Conservation (phyloP, 805 yeast genomes). For the Teunomyces pallodes region DNA sequence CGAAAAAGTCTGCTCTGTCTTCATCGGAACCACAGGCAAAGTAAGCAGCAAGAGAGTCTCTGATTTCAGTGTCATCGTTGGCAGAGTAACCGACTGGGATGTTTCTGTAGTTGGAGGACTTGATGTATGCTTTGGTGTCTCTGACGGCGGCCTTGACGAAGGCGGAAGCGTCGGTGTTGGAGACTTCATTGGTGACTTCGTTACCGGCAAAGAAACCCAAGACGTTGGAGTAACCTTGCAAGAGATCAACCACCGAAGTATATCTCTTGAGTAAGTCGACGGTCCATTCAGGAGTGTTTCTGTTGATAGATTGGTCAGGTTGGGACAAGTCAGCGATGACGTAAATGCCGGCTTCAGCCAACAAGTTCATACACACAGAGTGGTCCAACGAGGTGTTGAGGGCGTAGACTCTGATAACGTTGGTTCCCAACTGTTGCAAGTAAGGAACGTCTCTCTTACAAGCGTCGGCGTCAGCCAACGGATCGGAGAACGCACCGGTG, state of each 20-base stretch:
- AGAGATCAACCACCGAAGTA: constrained; percentile 64
- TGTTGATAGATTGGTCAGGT: constrained; percentile 61
- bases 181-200: constrained; percentile 67
- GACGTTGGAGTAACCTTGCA: constrained; percentile 67
- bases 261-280: constrained; percentile 63
- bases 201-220: constrained; percentile 86
- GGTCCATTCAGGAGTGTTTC: constrained; percentile 63
- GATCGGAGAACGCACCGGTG: constrained; percentile 59
- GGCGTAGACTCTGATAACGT: constrained; percentile 75
- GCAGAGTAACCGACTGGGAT: constrained; percentile 85
- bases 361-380: constrained; percentile 61
- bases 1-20: constrained; percentile 74
- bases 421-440: constrained; percentile 58
- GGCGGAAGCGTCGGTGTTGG: constrained; percentile 74
- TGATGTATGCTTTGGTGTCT: constrained; percentile 70
- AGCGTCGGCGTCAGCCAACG: constrained; percentile 57
- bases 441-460: constrained; percentile 77
- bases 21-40: constrained; percentile 71
- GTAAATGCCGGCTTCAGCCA: constrained; percentile 84
- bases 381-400: constrained; percentile 64
- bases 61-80: constrained; percentile 66
- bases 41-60: constrained; percentile 69
- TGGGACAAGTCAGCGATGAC: constrained; percentile 84
- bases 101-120: constrained; percentile 54
- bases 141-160: constrained; percentile 82